Evolutionary conservation across 805 yeast species (phyloP), one percentile per base, ranked within the genome.

Genomic region (Pichia membranifaciens): DNA sequence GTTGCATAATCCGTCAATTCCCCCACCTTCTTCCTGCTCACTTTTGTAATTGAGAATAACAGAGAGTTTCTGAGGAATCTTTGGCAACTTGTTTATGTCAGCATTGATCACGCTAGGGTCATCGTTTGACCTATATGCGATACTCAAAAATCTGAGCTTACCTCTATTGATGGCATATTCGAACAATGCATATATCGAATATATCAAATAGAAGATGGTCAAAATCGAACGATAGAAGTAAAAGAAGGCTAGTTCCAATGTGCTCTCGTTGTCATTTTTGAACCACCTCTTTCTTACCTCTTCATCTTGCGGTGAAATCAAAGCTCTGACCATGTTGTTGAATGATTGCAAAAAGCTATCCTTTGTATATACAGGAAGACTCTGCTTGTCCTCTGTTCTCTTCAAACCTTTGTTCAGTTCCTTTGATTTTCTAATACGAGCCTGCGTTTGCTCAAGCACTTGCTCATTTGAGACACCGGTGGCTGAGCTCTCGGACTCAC

Each of bases 11-110:
- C 95, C 96, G 51, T 83, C 87, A 38, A 84, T 65, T 2, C 97
- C 97, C 29, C 96, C 96, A 50, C 89, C 91, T 57, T 87, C 95
- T 56, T 82, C 91, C 51, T 84, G 86, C 49, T 81, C 88, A 23
- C 82, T 75, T 58, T 81, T 82, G 60, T 81, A 74, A 55, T 78
- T 81, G 48, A 93, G 67, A n/a, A 91, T 80, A 18, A 86, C 80
- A 8, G 95, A 84, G 20, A 93, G 58, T 43, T 85, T 75, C 53
- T 73, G 76, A 3, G 99, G 99, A 21, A 88, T 74, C 64, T 93
- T 93, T 38, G 74, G 61, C 47, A 91, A 68, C 57, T 79, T 78
- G 51, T 70, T 71, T 33, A 88, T 88, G 66, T 91, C 98, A 51
- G 83, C 82, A 54, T 95, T 79, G 53, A 91, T 88, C 47, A 89